phyloP scores from a whole-genome alignment of 768 basidiomycete species.

The Coprinopsis sp. region DNA sequence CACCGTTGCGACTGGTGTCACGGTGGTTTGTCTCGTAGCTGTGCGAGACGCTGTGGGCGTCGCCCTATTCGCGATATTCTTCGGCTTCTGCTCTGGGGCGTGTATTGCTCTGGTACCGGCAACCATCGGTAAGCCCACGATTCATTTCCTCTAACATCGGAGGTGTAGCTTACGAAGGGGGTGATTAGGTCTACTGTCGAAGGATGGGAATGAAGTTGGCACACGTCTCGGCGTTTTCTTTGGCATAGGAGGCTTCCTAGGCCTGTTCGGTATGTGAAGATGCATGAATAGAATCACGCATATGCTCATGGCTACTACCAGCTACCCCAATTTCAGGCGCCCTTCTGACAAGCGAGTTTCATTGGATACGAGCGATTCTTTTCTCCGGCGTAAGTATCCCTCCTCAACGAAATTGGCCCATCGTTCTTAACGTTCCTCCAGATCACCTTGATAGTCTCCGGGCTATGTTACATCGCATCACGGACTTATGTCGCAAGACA shows the following conservation, averaged over 20 bases:
- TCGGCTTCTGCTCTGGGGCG: constrained; percentile 44
- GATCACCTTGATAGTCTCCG: background rate
- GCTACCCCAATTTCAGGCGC: constrained; percentile 49
- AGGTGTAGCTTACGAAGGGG: background rate
- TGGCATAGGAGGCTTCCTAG: constrained; percentile 33
- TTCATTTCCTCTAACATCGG: background rate
- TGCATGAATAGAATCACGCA: no score
- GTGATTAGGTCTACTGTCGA: constrained; percentile 31
- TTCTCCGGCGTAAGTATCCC: constrained; percentile 33
- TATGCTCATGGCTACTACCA: constrained; percentile 11
- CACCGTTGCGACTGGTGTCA: constrained; percentile 26
- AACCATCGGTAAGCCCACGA: constrained; percentile 22
- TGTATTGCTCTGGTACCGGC: constrained; percentile 28
- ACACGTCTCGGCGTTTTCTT: constrained; percentile 44
- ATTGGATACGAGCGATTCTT: constrained; percentile 39
- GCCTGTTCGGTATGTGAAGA: constrained; percentile 31
- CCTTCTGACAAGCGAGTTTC: constrained; percentile 37
- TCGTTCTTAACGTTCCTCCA: background rate
- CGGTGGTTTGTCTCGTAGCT: constrained; percentile 40
- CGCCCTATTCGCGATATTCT: constrained; percentile 37
- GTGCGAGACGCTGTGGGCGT: constrained; percentile 29
- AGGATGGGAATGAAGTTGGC: constrained; percentile 41
- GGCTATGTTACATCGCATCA: background rate
- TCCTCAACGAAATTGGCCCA: background rate
- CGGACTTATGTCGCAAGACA: background rate